Base-by-base conservation (phyloP, 75 land plant genomes). In the Selaginella moellendorffii region DNA sequence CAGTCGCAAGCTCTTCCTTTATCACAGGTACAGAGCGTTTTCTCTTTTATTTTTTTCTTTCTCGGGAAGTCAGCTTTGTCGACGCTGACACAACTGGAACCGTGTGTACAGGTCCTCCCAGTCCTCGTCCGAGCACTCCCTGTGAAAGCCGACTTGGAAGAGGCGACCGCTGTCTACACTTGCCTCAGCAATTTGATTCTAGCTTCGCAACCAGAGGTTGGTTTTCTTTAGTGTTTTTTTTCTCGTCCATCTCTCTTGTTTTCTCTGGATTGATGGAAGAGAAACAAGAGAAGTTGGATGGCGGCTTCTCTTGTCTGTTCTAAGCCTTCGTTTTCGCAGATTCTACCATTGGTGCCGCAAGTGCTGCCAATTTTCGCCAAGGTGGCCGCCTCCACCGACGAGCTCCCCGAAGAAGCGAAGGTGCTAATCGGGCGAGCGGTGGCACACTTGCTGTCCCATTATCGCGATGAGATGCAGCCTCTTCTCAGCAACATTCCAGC, bases 391-490 rank as follows among this genome's bases (percentile, higher is more conserved):
- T 85, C 90, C 2, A 79, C 80, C n/a, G 80, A 54, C 17, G 90
- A 5, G 14, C 5, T 36, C 14, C 5, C 14, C 29, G 54, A 76
- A 60, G 87, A 85, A 67, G 90, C 85, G 30, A 92, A 92, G 69
- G 52, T 67, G 26, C 68, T 62, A 54, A 79, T 92, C 24, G 87
- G 90, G 31, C 67, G 67, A 64, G 83, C 87, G 31, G 76, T 85
- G 42, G 70, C 84, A 26, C 90, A 92, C 31, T 70, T 92, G 63
- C 65, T 83, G 59, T 81, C 83, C 0, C 81, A 79, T 20, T 88
- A 83, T 72, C 83, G 96, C 18, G 80, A 84, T 26, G 86, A 92
- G 65, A 81, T 92, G 85, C 95, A 88, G 46, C 81, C 87, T 2
- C 58, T 92, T 31, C 31, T 92, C 54, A 74, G 70, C 31, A 74